Evolutionary conservation across 2,329 filamentous ascomycete genomes (phyloP).

Genomic region (Alternaria tenuissima): DNA sequence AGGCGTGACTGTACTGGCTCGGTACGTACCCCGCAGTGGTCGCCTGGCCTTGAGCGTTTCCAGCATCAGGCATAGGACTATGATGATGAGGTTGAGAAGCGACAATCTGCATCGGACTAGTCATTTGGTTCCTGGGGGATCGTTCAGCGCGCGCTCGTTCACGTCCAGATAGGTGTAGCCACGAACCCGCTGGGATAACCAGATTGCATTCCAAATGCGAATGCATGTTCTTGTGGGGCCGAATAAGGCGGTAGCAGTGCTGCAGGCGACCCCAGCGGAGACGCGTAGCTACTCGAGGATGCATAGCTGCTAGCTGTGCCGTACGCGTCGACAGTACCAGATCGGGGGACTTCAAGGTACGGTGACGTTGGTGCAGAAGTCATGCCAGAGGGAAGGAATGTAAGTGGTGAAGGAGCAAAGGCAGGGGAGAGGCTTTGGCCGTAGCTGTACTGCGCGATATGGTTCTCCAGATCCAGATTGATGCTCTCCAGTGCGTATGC

Average conservation of each 20-base stretch:
- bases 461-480: conserved; percentile 51
- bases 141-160: conserved; percentile 51
- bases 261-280: conserved; percentile 50
- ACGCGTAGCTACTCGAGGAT: conserved; percentile 44
- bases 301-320: conserved; percentile 41
- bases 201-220: conserved; percentile 52
- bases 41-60: conserved; percentile 25
- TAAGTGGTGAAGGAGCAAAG: conserved; percentile 58
- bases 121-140: conserved; percentile 52
- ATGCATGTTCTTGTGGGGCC: conserved; percentile 51
- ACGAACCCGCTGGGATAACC: conserved; percentile 56
- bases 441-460: conserved; percentile 53
- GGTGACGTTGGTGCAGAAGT: conserved; percentile 48
- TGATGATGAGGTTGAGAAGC: conserved; percentile 38
- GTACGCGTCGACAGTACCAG: conserved; percentile 40
- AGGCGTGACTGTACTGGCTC: conserved; percentile 32
- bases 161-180: conserved; percentile 54
- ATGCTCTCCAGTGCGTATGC: conserved; percentile 50
- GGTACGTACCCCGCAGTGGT: conserved; percentile 27
- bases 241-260: conserved; percentile 45
- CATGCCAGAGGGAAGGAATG: conserved; percentile 49
- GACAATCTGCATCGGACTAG: conserved; percentile 30
- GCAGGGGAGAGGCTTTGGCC: conserved; percentile 59
- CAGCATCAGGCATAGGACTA: conserved; percentile 26
- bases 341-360: conserved; percentile 57